These are phyloP conservation scores for Kwoniella dendrophila DNA, from an alignment of 768 basidiomycete genomes.

Conservation along the genomic window DNA sequence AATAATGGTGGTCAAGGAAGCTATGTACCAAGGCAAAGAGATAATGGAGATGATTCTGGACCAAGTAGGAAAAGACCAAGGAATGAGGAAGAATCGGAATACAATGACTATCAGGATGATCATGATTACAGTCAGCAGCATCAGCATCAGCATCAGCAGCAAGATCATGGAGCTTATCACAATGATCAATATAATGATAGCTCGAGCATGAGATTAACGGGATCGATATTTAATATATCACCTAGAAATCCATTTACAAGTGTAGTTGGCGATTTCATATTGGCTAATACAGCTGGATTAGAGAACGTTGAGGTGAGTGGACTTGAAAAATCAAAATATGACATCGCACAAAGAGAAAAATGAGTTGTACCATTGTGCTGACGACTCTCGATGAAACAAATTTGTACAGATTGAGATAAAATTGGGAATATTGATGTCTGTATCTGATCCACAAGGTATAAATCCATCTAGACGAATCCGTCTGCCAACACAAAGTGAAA, in stretches of 20 bases:
- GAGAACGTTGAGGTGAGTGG: conserved; percentile 48
- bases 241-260: conserved; percentile 48
- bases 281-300: conserved; percentile 37
- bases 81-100: conserved; percentile 19
- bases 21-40: conserved; percentile 15
- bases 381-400: no score
- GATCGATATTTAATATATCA: conserved; percentile 50
- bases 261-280: conserved; percentile 49
- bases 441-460: conserved; percentile 13
- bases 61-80: conserved; percentile 38
- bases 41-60: conserved; percentile 23
- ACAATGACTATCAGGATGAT: conserved; percentile 1
- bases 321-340: not conserved
- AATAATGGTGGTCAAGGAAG: conserved; percentile 7
- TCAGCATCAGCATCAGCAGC: no score
- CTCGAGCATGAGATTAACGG: conserved; percentile 23
- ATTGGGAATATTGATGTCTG: conserved; percentile 42
- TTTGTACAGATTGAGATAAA: conserved; percentile 50
- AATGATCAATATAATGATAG: not conserved
- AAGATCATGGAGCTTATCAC: no score
- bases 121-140: no score
- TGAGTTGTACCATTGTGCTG: no score
- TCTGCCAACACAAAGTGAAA: conserved; percentile 43
- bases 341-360: not conserved
- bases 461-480: conserved; percentile 23